Percentiles rank a stretch among this genome's conserved stretches.
Conservation (phyloP, 2,329 filamentous ascomycete genomes). For the Endocalyx cinctus region DNA sequence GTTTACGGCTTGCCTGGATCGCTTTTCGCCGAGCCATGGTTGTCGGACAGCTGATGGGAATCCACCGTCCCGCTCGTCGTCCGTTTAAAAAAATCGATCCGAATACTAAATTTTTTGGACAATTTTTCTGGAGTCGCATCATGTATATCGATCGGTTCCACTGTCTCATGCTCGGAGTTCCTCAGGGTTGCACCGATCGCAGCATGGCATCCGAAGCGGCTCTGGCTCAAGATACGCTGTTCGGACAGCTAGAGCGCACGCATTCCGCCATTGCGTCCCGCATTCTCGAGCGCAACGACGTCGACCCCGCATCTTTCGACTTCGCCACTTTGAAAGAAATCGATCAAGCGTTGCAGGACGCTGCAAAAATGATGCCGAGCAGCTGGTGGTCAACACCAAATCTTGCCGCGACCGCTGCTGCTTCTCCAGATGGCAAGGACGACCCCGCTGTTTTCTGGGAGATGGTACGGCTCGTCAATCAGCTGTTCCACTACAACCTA, state of each 20-base stretch:
- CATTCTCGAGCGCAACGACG: conserved; percentile 34
- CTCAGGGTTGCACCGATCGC: conserved; percentile 2
- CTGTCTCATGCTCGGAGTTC: conserved; percentile 1
- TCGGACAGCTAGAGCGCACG: conserved; percentile 1
- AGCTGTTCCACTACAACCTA: conserved; percentile 37
- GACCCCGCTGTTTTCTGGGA: conserved; percentile 18
- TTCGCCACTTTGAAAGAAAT: conserved; percentile 24
- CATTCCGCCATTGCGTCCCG: conserved; percentile 8
- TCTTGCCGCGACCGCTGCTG: conserved; percentile 4
- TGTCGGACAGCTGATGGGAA: conserved; percentile 36
- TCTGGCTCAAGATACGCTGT: background rate
- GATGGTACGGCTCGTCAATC: conserved; percentile 30
- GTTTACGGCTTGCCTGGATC: conserved; percentile 36
- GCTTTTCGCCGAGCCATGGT: conserved; percentile 32
- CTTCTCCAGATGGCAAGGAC: too few species aligned
- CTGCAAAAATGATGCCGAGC: conserved; percentile 25
- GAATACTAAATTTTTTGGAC: conserved; percentile 33
- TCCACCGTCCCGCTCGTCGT: too few species aligned
- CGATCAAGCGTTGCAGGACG: conserved; percentile 27
- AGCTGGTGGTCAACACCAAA: conserved; percentile 32
- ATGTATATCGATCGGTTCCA: conserved; percentile 10
- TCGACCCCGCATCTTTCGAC: conserved; percentile 14
- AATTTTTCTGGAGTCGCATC: conserved; percentile 28
- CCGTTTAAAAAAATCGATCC: conserved; percentile 9
- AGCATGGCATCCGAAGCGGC: background rate